These are phyloP conservation scores for Phylloporus sp. DNA, from an alignment of 768 basidiomycete genomes.

Conservation along the genomic window DNA sequence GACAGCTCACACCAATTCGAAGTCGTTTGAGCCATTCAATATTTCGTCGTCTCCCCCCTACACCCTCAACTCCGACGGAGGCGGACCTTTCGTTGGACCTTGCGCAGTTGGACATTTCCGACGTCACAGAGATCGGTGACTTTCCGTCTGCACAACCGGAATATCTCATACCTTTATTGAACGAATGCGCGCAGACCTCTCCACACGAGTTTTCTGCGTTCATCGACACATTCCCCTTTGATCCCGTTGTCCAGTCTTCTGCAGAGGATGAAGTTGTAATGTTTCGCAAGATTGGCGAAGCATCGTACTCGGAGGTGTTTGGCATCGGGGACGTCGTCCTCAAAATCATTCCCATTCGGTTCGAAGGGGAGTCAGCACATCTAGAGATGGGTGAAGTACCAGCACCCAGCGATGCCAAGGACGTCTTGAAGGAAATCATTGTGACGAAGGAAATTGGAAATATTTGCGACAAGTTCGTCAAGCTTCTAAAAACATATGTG, in stretches of 20 bases:
- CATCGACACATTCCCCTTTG: slow-evolving; percentile 74
- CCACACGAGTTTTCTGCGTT: slow-evolving; percentile 79
- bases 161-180: slow-evolving; percentile 59
- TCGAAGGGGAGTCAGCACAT: slow-evolving; percentile 35
- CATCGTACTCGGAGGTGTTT: slow-evolving; percentile 95
- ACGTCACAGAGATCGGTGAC: slow-evolving; percentile 44
- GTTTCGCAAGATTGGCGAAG: slow-evolving; percentile 91
- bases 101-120: slow-evolving; percentile 40
- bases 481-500: slow-evolving; percentile 76
- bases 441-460: slow-evolving; percentile 75
- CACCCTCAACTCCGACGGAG: slow-evolving; percentile 53
- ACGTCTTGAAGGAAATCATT: slow-evolving; percentile 76
- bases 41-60: slow-evolving; percentile 41
- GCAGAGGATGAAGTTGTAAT: slow-evolving; percentile 27
- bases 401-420: slow-evolving; percentile 64
- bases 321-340: slow-evolving; percentile 85
- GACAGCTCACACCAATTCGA: slow-evolving; percentile 67
- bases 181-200: slow-evolving; percentile 63
- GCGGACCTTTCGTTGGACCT: slow-evolving; percentile 38
- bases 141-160: slow-evolving; percentile 41
- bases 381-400: slow-evolving; percentile 50
- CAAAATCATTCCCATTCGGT: slow-evolving; percentile 77
- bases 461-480: slow-evolving; percentile 72
- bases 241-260: slow-evolving; percentile 51
- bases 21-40: slow-evolving; percentile 32